A percentile compares a stretch with the other conserved stretches of the same genome.
phyloP scores from a whole-genome alignment of 164 flowering plant species.

The Akebia trifoliata region DNA sequence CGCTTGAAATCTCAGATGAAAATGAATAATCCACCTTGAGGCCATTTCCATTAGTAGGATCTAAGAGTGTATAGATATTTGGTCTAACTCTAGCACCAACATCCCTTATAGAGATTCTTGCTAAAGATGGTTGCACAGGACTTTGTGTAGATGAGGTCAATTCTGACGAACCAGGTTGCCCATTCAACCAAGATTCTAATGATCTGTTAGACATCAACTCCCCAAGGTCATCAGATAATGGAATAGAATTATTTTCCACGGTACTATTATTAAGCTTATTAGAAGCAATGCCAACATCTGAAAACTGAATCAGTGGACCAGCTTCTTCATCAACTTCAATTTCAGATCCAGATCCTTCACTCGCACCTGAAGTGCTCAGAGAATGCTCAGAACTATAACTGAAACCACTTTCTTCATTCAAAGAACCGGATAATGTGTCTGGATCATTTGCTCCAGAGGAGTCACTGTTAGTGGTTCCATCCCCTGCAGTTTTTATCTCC shows the following conservation, averaged over 20 bases:
- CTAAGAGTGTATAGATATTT: constrained; percentile 53
- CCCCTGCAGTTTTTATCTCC: constrained; percentile 12
- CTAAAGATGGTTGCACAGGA: constrained; percentile 40
- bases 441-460: constrained; percentile 38
- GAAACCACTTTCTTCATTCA: constrained; percentile 61
- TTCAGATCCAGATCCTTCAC: constrained; percentile 32
- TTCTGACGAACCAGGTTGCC: constrained; percentile 46
- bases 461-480: constrained; percentile 24
- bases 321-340: constrained; percentile 34
- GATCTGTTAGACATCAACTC: constrained; percentile 63
- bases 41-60: constrained; percentile 80
- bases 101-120: constrained; percentile 68
- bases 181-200: constrained; percentile 86
- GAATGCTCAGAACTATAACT: constrained; percentile 55
- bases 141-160: constrained; percentile 27
- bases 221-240: constrained; percentile 36
- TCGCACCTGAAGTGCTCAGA: constrained; percentile 32
- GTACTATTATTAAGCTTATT: constrained; percentile 23
- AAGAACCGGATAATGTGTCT: constrained; percentile 49
- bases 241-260: constrained; percentile 16
- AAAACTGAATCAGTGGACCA: constrained; percentile 60
- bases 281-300: constrained; percentile 42
- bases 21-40: constrained; percentile 72
- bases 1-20: constrained; percentile 66
- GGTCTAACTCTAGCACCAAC: constrained; percentile 45